A percentile compares a stretch with the other conserved stretches of the same genome.
Evolutionary conservation across 768 basidiomycete genomes (phyloP).

Genomic region (Boletus vinaceobasis): DNA sequence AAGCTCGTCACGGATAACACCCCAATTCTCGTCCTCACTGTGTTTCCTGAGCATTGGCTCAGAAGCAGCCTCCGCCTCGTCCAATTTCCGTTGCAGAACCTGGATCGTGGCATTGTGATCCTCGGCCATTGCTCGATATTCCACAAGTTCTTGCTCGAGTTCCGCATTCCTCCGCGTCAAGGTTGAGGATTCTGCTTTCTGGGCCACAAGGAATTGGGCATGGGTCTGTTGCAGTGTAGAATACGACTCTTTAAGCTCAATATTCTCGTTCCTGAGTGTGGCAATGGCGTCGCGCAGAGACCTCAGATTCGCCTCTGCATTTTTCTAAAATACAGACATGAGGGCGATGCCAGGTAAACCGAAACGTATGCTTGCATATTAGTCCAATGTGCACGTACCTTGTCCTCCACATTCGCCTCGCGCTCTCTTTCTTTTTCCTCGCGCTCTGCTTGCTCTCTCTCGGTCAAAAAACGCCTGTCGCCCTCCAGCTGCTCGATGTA

Average conservation of each 20-base stretch:
- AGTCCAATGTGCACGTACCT: constrained; percentile 41
- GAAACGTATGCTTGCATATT: background rate
- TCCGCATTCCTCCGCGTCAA: constrained; percentile 44
- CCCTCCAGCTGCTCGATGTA: constrained; percentile 63
- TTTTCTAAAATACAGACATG: constrained; percentile 34
- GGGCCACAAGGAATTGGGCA: constrained; percentile 46
- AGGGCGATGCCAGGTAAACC: background rate
- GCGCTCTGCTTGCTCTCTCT: constrained; percentile 64
- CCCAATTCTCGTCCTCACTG: constrained; percentile 55
- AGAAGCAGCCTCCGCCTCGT: constrained; percentile 39
- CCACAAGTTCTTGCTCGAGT: constrained; percentile 47
- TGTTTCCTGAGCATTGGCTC: constrained; percentile 26
- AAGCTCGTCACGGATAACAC: constrained; percentile 63
- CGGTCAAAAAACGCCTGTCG: constrained; percentile 66
- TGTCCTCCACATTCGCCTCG: constrained; percentile 49
- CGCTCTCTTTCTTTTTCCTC: constrained; percentile 64
- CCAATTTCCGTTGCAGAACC: constrained; percentile 46
- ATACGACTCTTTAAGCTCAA: constrained; percentile 59
- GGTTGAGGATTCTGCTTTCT: constrained; percentile 50
- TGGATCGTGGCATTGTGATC: constrained; percentile 40
- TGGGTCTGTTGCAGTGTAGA: constrained; percentile 46
- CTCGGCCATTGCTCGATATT: constrained; percentile 39
- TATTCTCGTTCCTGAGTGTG: constrained; percentile 52
- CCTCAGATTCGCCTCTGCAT: constrained; percentile 50
- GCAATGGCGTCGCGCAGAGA: constrained; percentile 47